A percentile compares a stretch with the other conserved stretches of the same genome.
These are phyloP conservation scores for Liquidambar formosana DNA, from an alignment of 164 flowering plant genomes.

Conservation along the genomic window DNA sequence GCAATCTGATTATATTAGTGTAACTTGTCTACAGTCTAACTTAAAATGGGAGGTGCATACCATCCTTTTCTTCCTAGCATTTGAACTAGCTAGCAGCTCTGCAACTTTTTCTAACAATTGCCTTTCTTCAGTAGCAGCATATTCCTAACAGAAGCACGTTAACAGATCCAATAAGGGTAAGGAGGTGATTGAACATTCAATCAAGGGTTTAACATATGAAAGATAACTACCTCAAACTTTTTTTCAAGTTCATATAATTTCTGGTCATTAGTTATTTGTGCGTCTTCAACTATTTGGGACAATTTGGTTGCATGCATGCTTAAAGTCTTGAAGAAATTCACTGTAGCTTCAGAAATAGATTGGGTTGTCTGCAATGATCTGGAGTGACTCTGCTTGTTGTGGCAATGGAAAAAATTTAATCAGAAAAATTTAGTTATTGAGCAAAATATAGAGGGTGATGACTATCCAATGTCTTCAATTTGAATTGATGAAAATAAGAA, in stretches of 20 bases:
- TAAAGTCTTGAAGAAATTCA: constrained; percentile 50
- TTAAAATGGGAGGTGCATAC: constrained; percentile 35
- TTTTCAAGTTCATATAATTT: constrained; percentile 78
- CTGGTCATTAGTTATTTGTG: constrained; percentile 60
- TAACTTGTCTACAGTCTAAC: no score
- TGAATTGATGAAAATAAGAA: constrained; percentile 5
- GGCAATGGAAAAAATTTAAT: not conserved
- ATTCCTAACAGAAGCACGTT: constrained; percentile 54
- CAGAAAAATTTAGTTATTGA: no score
- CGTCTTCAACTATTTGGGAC: constrained; percentile 73
- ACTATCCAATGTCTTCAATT: not conserved
- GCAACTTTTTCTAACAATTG: constrained; percentile 83
- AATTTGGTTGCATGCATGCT: constrained; percentile 71
- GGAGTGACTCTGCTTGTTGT: constrained; percentile 52
- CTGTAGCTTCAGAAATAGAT: constrained; percentile 69
- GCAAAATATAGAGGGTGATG: not conserved
- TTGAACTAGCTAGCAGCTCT: constrained; percentile 70
- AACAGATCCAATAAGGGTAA: not conserved
- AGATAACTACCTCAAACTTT: constrained; percentile 76
- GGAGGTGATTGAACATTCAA: not conserved
- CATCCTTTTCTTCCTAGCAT: constrained; percentile 84
- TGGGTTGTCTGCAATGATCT: constrained; percentile 80
- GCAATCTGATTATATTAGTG: not conserved
- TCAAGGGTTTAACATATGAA: not conserved
- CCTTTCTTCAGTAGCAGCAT: constrained; percentile 90